These are phyloP conservation scores for Polyplosphaeria fusca DNA, from an alignment of 495 filamentous ascomycete genomes.

Conservation along the genomic window DNA sequence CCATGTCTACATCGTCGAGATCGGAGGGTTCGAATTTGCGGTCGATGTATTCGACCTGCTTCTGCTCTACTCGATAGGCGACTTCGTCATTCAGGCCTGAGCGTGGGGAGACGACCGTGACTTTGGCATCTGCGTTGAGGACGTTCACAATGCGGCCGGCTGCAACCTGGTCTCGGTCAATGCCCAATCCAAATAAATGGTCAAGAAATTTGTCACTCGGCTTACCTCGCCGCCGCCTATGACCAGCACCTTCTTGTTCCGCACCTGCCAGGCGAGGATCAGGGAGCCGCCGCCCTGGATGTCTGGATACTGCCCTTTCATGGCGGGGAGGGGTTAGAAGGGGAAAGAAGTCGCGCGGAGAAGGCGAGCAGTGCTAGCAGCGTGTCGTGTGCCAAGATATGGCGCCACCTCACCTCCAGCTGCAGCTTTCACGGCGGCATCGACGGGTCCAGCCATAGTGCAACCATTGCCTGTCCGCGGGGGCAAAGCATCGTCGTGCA, in stretches of 20 bases:
- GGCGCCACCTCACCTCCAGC: no score
- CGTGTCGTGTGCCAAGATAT: no score
- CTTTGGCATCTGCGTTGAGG: conserved; percentile 89
- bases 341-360: background rate
- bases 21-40: conserved; percentile 78
- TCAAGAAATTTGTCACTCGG: background rate
- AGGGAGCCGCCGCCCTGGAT: conserved; percentile 87
- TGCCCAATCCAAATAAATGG: conserved; percentile 27
- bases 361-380: no score
- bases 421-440: no score
- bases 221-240: conserved; percentile 88
- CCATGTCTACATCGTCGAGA: conserved; percentile 77
- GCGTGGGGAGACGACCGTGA: conserved; percentile 79
- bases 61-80: conserved; percentile 66
- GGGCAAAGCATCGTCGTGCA: no score
- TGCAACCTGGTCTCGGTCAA: conserved; percentile 65
- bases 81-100: conserved; percentile 84
- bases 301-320: conserved; percentile 50
- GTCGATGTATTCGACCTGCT: conserved; percentile 73
- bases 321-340: conserved; percentile 13
- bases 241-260: conserved; percentile 76
- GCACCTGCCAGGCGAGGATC: conserved; percentile 91
- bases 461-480: no score
- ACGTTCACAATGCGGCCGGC: conserved; percentile 88
- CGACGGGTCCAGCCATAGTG: no score